Percentiles rank a stretch among this genome's conserved stretches.
phyloP scores from a whole-genome alignment of 192 early-diverging fungal genomes.

The Tieghemiomyces parasiticus region DNA sequence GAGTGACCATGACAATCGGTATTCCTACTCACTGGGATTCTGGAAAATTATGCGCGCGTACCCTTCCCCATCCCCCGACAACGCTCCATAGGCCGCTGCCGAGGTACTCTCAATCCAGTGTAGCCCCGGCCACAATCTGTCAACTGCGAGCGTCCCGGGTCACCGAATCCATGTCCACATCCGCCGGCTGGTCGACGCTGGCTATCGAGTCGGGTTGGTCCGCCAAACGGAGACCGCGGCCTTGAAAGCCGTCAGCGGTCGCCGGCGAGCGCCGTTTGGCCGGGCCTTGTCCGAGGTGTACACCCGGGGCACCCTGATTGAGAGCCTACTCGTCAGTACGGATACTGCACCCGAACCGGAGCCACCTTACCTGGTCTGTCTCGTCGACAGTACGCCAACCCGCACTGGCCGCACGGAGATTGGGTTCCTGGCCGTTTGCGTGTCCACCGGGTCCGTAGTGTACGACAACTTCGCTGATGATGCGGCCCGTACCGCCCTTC shows the following conservation, averaged over 20 bases:
- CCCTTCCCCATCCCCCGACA: no score
- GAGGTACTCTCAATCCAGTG: conserved; percentile 66
- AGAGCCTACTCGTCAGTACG: conserved; percentile 20
- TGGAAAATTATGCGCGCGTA: no score
- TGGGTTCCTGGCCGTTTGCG: conserved; percentile 41
- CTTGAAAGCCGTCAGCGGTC: conserved; percentile 58
- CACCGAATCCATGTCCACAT: conserved; percentile 69
- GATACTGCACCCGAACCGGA: conserved; percentile 13
- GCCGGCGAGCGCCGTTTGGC: conserved; percentile 46
- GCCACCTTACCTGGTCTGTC: conserved; percentile 7
- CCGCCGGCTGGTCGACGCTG: conserved; percentile 61
- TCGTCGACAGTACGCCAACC: neutral
- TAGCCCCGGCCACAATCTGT: conserved; percentile 62
- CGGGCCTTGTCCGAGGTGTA: conserved; percentile 50
- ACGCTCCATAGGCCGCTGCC: conserved; percentile 57
- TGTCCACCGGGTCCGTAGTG: conserved; percentile 49
- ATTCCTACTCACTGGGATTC: no score
- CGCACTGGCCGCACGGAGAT: conserved; percentile 10
- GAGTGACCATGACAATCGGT: no score
- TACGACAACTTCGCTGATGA: conserved; percentile 57
- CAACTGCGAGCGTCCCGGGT: conserved; percentile 62
- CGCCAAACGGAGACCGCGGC: conserved; percentile 75
- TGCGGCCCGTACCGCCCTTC: conserved; percentile 42
- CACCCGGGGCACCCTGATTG: conserved; percentile 46
- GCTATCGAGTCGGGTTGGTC: conserved; percentile 77